Evolutionary conservation across 1,284 basidiomycete genomes (phyloP).

Genomic region (Hortiboletus rubellus): DNA sequence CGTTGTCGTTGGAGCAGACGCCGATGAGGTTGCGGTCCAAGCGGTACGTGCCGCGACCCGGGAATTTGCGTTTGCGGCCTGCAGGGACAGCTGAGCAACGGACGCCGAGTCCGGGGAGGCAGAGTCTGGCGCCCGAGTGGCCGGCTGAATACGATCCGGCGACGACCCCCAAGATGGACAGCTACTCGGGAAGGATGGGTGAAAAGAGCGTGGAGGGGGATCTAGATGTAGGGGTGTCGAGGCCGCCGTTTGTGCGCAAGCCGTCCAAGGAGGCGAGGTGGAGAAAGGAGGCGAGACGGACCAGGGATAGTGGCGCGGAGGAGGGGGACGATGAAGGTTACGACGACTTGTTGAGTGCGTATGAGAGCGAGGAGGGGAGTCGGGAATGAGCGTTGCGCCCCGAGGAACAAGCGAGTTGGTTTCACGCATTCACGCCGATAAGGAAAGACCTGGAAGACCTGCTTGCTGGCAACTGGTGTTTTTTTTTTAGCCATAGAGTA

Average conservation of each 20-base stretch:
- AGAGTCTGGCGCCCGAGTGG: constrained; percentile 49
- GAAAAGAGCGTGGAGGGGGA: neutral
- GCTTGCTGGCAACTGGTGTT: neutral
- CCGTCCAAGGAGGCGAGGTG: constrained; percentile 43
- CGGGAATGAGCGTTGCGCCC: constrained; percentile 23
- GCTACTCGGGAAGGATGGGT: constrained; percentile 40
- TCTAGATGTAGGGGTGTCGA: constrained; percentile 19
- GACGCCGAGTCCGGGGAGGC: constrained; percentile 42
- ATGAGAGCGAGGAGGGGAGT: constrained; percentile 66
- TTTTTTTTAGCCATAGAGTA: neutral
- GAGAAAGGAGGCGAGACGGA: constrained; percentile 44
- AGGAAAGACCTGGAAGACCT: neutral
- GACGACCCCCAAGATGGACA: constrained; percentile 56
- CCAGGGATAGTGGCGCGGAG: constrained; percentile 61
- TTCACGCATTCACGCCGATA: neutral
- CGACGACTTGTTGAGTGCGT: constrained; percentile 72
- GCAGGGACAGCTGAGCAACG: constrained; percentile 27
- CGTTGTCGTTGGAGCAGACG: constrained; percentile 32
- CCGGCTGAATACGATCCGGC: constrained; percentile 50
- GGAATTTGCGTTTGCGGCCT: constrained; percentile 45
- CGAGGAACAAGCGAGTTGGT: too few species aligned
- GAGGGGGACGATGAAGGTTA: constrained; percentile 80
- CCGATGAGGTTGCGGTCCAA: constrained; percentile 48
- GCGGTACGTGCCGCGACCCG: constrained; percentile 46
- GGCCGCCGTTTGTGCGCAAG: constrained; percentile 46